phyloP scores from a whole-genome alignment of 495 filamentous ascomycete species.

The Penicillium tannophilum region DNA sequence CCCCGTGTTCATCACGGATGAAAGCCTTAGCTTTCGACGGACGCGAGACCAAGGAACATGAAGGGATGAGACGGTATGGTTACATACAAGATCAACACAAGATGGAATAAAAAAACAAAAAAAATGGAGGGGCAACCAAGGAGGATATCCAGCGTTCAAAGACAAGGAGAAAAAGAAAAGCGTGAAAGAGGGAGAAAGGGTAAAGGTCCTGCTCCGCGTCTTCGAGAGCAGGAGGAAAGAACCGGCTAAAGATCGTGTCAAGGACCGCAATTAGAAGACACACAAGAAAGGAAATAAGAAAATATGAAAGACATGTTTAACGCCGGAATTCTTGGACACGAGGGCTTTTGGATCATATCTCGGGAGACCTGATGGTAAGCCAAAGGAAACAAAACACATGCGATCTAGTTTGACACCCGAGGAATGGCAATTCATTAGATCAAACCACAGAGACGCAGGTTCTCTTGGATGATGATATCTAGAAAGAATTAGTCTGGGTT shows the following conservation, averaged over 20 bases:
- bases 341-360: slow-evolving; percentile 32
- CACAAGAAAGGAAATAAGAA: slow-evolving; percentile 26
- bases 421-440: slow-evolving; percentile 66
- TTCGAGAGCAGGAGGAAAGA: slow-evolving; percentile 42
- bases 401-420: slow-evolving; percentile 42
- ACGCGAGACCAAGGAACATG: slow-evolving; percentile 35
- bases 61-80: slow-evolving; percentile 39
- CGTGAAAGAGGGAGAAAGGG: slow-evolving; percentile 19
- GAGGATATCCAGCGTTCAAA: slow-evolving; percentile 50
- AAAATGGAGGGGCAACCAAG: slow-evolving; percentile 26
- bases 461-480: slow-evolving; percentile 99
- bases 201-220: slow-evolving; percentile 40
- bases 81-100: slow-evolving; percentile 42
- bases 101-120: slow-evolving; percentile 16
- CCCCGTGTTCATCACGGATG: slow-evolving; percentile 33
- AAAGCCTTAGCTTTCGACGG: slow-evolving; percentile 31
- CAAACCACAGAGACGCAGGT: slow-evolving; percentile 94
- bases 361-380: slow-evolving; percentile 32
- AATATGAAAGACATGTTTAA: slow-evolving; percentile 43
- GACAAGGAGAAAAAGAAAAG: slow-evolving; percentile 20
- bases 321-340: slow-evolving; percentile 45
- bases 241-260: slow-evolving; percentile 49
- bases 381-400: slow-evolving; percentile 32
- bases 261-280: slow-evolving; percentile 31
- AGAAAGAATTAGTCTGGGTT: slow-evolving; percentile 7